Conservation (phyloP, 108 stramenopile genomes). For the Seminavis robusta region DNA sequence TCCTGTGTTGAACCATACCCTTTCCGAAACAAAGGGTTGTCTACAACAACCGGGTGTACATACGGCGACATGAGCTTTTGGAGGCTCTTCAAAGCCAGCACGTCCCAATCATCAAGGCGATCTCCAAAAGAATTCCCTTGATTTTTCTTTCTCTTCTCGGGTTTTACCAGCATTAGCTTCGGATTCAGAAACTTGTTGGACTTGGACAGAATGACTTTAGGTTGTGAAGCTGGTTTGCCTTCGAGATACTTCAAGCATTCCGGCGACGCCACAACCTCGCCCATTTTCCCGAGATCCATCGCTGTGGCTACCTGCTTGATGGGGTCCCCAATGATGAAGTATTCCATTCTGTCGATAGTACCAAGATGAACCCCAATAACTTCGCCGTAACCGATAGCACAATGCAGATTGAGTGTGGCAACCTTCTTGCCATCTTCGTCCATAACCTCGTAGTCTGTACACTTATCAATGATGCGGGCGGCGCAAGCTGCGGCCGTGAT, state of each 20-base stretch:
- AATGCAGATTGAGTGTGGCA: slow-evolving; percentile 58
- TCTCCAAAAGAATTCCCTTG: slow-evolving; percentile 7
- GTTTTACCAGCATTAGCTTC: slow-evolving; percentile 8
- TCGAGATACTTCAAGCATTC: too few species aligned
- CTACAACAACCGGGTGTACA: slow-evolving; percentile 72
- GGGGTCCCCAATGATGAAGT: slow-evolving; percentile 44
- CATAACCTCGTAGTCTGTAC: slow-evolving; percentile 50
- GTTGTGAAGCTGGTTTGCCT: too few species aligned
- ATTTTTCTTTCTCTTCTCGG: slow-evolving; percentile 6
- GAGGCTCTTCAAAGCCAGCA: slow-evolving; percentile 30
- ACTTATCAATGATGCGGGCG: slow-evolving; percentile 43
- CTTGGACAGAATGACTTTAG: too few species aligned
- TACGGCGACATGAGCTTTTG: slow-evolving; percentile 57
- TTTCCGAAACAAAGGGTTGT: slow-evolving; percentile 44
- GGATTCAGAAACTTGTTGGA: too few species aligned
- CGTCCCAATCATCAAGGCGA: slow-evolving; percentile 26
- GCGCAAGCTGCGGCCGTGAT: slow-evolving; percentile 46
- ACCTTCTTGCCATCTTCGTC: slow-evolving; percentile 9
- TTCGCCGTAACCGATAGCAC: slow-evolving; percentile 40
- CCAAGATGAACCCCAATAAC: slow-evolving; percentile 43
- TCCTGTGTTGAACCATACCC: slow-evolving; percentile 25
- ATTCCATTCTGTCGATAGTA: slow-evolving; percentile 27
- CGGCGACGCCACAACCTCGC: slow-evolving; percentile 42
- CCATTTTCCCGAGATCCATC: slow-evolving; percentile 22
- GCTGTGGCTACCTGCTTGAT: slow-evolving; percentile 56